These are phyloP conservation scores for Aspergillus viridinutans DNA, from an alignment of 2,329 filamentous ascomycete species.

Conservation along the genomic window DNA sequence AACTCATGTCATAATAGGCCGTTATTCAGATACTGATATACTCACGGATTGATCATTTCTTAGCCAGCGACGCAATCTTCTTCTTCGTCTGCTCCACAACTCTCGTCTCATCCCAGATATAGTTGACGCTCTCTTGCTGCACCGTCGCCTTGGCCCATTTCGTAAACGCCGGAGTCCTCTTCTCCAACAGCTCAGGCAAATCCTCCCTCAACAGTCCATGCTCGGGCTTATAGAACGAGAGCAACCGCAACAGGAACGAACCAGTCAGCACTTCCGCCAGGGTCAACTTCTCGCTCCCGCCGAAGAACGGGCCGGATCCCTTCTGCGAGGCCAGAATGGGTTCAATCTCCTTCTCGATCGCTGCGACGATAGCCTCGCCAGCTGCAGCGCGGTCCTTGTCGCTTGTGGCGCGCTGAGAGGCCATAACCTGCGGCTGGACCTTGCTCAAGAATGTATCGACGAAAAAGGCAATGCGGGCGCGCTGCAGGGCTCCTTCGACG, in stretches of 20 bases:
- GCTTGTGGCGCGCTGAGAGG: conserved; percentile 45
- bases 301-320: conserved; percentile 55
- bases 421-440: conserved; percentile 48
- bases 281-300: conserved; percentile 61
- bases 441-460: conserved; percentile 66
- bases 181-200: conserved; percentile 45
- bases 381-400: conserved; percentile 50
- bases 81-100: conserved; percentile 42
- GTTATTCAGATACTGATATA: neutral
- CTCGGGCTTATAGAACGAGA: conserved; percentile 51
- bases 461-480: conserved; percentile 69
- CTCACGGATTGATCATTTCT: neutral
- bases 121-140: conserved; percentile 62
- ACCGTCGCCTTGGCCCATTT: conserved; percentile 62
- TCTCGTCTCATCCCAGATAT: conserved; percentile 55
- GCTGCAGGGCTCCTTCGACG: conserved; percentile 53
- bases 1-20: neutral
- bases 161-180: conserved; percentile 61
- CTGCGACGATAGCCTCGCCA: conserved; percentile 50
- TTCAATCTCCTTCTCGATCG: conserved; percentile 67
- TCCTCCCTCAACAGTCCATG: conserved; percentile 48
- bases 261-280: conserved; percentile 59
- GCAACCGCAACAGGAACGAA: conserved; percentile 62
- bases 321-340: conserved; percentile 56
- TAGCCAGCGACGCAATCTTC: conserved; percentile 32